phyloP scores from a whole-genome alignment of 225 moss, liverwort and hornwort genomes.

The Pleurozium schreberi region DNA sequence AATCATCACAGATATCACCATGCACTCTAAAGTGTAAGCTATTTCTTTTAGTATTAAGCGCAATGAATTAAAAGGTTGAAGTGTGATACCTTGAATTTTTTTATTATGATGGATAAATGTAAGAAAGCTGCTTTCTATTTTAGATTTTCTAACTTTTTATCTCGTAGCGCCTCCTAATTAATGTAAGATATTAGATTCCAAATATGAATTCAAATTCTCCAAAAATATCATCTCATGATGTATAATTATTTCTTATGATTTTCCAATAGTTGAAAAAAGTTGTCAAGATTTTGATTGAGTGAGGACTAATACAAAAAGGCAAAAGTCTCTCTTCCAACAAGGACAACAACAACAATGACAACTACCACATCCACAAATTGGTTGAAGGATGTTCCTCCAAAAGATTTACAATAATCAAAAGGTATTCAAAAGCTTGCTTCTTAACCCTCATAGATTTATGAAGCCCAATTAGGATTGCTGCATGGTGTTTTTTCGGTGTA shows the following conservation, averaged over 20 bases:
- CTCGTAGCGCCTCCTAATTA: fast-evolving
- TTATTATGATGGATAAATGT: fast-evolving
- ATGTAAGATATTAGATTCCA: not conserved
- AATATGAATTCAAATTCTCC: not conserved
- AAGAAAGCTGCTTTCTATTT: not conserved
- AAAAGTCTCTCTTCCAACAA: too few relatives aligned
- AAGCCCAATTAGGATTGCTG: not conserved
- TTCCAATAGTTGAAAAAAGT: not conserved
- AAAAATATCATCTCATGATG: too few relatives aligned
- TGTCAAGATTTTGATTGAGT: not conserved
- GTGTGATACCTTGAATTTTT: not conserved
- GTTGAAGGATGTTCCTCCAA: fast-evolving
- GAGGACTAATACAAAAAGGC: too few relatives aligned
- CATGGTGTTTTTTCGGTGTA: fast-evolving
- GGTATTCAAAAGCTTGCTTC: not conserved
- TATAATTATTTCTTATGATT: not conserved
- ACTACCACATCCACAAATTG: too few relatives aligned
- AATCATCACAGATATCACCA: not conserved
- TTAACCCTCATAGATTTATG: fast-evolving
- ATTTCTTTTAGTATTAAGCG: not conserved
- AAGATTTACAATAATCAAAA: not conserved
- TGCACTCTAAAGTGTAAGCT: not conserved
- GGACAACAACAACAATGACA: too few relatives aligned
- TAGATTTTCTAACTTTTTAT: too few relatives aligned
- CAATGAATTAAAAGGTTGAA: not conserved